Conservation (phyloP, 2,329 filamentous ascomycete species). For the Botrytis deweyae region DNA sequence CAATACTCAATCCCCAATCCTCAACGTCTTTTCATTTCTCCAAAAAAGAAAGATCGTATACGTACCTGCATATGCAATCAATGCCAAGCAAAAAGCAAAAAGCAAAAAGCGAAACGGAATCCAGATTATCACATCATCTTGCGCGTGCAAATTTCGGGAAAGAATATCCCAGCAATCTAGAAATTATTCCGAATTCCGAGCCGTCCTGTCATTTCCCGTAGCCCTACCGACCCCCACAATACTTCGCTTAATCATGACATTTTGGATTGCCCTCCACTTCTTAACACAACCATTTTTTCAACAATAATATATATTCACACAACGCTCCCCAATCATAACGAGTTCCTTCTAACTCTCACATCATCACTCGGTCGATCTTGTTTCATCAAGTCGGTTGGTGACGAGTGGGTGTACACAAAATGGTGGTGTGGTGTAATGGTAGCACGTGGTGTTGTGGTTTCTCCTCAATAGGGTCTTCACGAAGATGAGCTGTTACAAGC, state of each 20-base stretch:
- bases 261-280: not conserved
- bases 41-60: not conserved
- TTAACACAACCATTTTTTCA: not conserved
- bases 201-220: not conserved
- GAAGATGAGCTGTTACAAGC: not conserved
- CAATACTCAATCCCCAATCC: not conserved
- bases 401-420: not conserved
- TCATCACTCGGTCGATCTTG: not conserved
- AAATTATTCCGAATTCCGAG: not conserved
- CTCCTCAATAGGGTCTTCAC: constrained; percentile 12
- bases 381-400: constrained; percentile 4
- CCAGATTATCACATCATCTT: not conserved
- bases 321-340: not conserved
- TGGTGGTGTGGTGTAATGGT: constrained; percentile 24
- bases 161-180: not conserved
- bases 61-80: not conserved
- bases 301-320: not conserved
- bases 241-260: not conserved
- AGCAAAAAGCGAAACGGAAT: not conserved
- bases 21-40: not conserved
- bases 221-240: constrained; percentile 5
- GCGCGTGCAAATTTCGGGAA: constrained; percentile 1
- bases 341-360: not conserved
- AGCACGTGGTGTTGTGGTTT: constrained; percentile 22
- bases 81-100: not conserved